Percentiles rank a stretch among this genome's conserved stretches.
These are phyloP conservation scores for Nitzschia sp. DNA, from an alignment of 108 stramenopile species.

Conservation along the genomic window DNA sequence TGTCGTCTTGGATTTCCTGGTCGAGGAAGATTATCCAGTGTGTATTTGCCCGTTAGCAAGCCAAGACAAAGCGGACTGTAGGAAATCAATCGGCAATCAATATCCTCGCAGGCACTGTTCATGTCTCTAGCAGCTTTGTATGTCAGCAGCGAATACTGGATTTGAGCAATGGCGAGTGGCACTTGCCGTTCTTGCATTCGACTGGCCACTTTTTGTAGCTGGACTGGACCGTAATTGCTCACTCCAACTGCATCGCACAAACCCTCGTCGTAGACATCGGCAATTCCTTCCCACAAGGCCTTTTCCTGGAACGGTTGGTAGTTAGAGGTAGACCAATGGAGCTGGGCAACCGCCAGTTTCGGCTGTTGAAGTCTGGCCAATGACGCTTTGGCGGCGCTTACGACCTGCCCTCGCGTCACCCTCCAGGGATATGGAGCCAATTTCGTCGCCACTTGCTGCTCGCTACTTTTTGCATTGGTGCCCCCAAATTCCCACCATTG, in stretches of 20 bases:
- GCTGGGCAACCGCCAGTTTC: slow-evolving; percentile 74
- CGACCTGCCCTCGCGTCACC: slow-evolving; percentile 59
- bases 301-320: slow-evolving; percentile 82
- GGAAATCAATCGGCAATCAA: slow-evolving; percentile 71
- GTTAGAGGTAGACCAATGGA: slow-evolving; percentile 85
- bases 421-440: slow-evolving; percentile 89
- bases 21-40: slow-evolving; percentile 70
- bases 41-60: slow-evolving; percentile 79
- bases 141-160: slow-evolving; percentile 85
- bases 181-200: slow-evolving; percentile 66
- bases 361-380: slow-evolving; percentile 70
- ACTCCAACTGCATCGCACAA: slow-evolving; percentile 83
- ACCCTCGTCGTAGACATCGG: slow-evolving; percentile 75
- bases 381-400: slow-evolving; percentile 65
- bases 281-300: slow-evolving; percentile 82
- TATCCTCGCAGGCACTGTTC: slow-evolving; percentile 73
- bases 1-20: slow-evolving; percentile 68
- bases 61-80: slow-evolving; percentile 84
- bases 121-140: slow-evolving; percentile 64
- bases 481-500: slow-evolving; percentile 20
- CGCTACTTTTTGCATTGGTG: background rate
- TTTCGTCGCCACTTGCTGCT: slow-evolving; percentile 85
- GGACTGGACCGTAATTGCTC: slow-evolving; percentile 75
- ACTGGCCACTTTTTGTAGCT: slow-evolving; percentile 54
- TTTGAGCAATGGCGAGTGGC: slow-evolving; percentile 79